Conservation (phyloP, 2,329 filamentous ascomycete species). For the Calonectria pteridis region DNA sequence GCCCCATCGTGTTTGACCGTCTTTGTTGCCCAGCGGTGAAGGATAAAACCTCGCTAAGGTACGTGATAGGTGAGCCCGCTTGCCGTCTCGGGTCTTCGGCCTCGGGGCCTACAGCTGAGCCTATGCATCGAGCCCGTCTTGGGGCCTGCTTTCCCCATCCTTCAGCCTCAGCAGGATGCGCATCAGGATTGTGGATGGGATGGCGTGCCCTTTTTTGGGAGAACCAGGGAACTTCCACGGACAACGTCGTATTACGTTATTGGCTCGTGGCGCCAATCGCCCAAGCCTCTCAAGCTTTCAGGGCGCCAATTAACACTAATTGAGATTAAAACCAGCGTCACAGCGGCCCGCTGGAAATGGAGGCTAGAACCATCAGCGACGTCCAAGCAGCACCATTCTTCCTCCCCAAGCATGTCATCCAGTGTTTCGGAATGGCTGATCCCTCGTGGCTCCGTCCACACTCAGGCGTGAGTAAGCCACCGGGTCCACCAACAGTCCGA, state of each 20-base stretch:
- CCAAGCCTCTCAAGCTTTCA: background rate
- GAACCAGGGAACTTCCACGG: background rate
- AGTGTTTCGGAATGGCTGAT: background rate
- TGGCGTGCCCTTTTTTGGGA: background rate
- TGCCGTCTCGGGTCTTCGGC: background rate
- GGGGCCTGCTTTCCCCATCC: background rate
- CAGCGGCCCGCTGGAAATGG: background rate
- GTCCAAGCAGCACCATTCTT: background rate
- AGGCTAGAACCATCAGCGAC: background rate
- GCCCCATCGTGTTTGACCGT: slow-evolving; percentile 1
- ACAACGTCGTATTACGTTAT: background rate
- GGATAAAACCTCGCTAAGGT: background rate
- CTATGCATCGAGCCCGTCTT: background rate
- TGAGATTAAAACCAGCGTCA: background rate
- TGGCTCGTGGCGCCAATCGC: background rate
- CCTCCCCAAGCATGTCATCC: background rate
- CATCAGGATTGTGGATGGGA: background rate
- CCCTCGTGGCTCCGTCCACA: background rate
- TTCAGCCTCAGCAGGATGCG: background rate
- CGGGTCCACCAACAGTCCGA: background rate
- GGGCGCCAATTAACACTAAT: background rate
- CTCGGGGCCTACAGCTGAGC: background rate
- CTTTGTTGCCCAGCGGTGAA: slow-evolving; percentile 10
- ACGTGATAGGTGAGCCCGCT: slow-evolving; percentile 9
- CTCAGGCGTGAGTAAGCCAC: slow-evolving; percentile 2